phyloP scores from a whole-genome alignment of 306 rosid genomes.

The Pyrus betulifolia region DNA sequence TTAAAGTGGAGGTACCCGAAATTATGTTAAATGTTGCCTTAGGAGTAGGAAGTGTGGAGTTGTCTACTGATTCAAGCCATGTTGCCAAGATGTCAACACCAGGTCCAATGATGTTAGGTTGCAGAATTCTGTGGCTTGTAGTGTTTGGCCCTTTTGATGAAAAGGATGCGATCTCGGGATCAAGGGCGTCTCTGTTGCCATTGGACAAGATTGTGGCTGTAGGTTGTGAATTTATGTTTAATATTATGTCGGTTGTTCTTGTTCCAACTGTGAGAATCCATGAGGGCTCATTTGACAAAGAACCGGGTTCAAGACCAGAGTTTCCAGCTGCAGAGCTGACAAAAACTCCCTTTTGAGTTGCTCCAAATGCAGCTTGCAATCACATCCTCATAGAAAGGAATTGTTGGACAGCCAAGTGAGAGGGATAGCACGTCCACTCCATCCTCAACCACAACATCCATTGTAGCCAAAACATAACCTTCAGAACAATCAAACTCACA shows the following conservation, averaged over 20 bases:
- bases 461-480: slow-evolving; percentile 15
- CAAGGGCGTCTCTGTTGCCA: slow-evolving; percentile 36
- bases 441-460: slow-evolving; percentile 31
- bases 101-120: slow-evolving; percentile 53
- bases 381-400: slow-evolving; percentile 38
- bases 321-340: slow-evolving; percentile 58
- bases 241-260: slow-evolving; percentile 36
- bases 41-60: not conserved
- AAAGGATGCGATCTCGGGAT: slow-evolving; percentile 35
- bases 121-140: slow-evolving; percentile 37
- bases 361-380: slow-evolving; percentile 54
- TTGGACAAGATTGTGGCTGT: slow-evolving; percentile 29
- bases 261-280: slow-evolving; percentile 39
- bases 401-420: slow-evolving; percentile 22
- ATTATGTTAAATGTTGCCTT: slow-evolving; percentile 12
- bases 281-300: slow-evolving; percentile 52
- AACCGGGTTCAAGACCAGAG: slow-evolving; percentile 29
- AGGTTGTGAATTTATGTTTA: slow-evolving; percentile 17
- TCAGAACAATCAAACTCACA: slow-evolving; percentile 12
- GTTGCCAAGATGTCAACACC: slow-evolving; percentile 53
- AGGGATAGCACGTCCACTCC: slow-evolving; percentile 65
- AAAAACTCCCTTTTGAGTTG: slow-evolving; percentile 51
- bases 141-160: slow-evolving; percentile 59
- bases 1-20: slow-evolving; percentile 54
- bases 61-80: slow-evolving; percentile 11